A percentile compares a stretch with the other conserved stretches of the same genome.
These are phyloP conservation scores for Alternaria ventricosa DNA, from an alignment of 2,329 filamentous ascomycete species.

Conservation along the genomic window DNA sequence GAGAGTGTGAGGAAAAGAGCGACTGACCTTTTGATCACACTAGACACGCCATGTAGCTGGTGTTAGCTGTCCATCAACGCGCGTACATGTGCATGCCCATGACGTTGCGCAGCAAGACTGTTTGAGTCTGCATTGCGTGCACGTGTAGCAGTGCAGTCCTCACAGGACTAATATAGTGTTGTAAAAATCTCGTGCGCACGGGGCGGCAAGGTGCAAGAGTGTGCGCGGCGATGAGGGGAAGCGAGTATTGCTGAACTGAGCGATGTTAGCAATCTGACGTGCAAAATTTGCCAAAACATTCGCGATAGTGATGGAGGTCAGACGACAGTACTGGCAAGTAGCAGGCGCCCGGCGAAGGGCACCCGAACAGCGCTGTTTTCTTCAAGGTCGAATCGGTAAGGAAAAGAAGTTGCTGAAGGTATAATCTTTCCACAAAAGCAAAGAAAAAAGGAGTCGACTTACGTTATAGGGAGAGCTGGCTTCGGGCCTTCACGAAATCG, in stretches of 20 bases:
- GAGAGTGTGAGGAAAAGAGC: slow-evolving; percentile 14
- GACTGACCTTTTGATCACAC: slow-evolving; percentile 40
- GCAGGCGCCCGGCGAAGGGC: slow-evolving; percentile 70
- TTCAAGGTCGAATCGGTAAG: slow-evolving; percentile 88
- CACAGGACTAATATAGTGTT: not conserved
- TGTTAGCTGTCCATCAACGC: not conserved
- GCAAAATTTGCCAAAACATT: not conserved
- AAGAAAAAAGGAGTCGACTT: slow-evolving; percentile 14
- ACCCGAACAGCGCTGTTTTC: slow-evolving; percentile 72
- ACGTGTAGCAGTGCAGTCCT: not conserved
- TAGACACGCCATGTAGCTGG: not conserved
- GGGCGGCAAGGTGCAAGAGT: not conserved
- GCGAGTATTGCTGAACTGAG: slow-evolving; percentile 3
- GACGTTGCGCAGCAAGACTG: not conserved
- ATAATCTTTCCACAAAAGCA: slow-evolving; percentile 69
- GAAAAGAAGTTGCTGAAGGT: slow-evolving; percentile 82
- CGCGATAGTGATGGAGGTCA: slow-evolving; percentile 58
- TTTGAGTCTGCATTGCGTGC: not conserved
- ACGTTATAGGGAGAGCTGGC: slow-evolving; percentile 7
- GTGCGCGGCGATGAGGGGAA: slow-evolving; percentile 4
- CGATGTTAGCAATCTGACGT: slow-evolving; percentile 18
- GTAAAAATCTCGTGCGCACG: not conserved
- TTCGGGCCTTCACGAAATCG: not conserved
- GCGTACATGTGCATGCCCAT: not conserved
- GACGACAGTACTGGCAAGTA: slow-evolving; percentile 93